Conservation (phyloP, 306 rosid genomes). For the Nissolia schottii region DNA sequence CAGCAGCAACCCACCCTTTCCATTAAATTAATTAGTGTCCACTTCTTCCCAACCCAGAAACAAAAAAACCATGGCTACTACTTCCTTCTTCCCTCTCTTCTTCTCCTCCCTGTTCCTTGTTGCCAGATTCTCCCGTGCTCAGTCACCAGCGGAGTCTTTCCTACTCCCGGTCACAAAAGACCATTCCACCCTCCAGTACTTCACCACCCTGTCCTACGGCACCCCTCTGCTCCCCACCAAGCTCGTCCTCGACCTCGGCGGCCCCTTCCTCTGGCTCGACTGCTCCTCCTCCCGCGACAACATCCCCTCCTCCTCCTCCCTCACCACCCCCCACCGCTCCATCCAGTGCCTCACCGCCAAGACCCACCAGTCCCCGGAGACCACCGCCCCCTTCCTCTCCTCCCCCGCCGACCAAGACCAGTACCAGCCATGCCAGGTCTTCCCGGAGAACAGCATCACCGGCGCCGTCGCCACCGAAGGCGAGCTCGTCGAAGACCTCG, state of each 20-base stretch:
- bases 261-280: constrained; percentile 47
- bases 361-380: not conserved
- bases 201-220: constrained; percentile 40
- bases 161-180: constrained; percentile 45
- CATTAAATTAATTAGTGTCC: not conserved
- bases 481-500: constrained; percentile 36
- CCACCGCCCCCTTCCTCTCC: not conserved
- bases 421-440: constrained; percentile 25
- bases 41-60: too few species aligned
- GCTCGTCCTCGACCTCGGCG: constrained; percentile 54
- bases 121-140: not conserved
- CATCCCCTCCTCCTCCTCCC: constrained; percentile 31
- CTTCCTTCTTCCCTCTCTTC: constrained; percentile 25
- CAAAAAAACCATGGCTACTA: too few species aligned
- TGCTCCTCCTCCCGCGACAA: constrained; percentile 30
- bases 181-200: constrained; percentile 40
- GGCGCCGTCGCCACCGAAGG: constrained; percentile 19
- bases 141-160: not conserved
- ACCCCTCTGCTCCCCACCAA: constrained; percentile 32
- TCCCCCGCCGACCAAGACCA: not conserved
- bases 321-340: constrained; percentile 30
- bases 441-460: constrained; percentile 33
- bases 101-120: not conserved
- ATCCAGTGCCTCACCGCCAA: constrained; percentile 44
- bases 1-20: not conserved